Conservation (phyloP, 495 filamentous ascomycete species). For the Talaromyces borbonicus region DNA sequence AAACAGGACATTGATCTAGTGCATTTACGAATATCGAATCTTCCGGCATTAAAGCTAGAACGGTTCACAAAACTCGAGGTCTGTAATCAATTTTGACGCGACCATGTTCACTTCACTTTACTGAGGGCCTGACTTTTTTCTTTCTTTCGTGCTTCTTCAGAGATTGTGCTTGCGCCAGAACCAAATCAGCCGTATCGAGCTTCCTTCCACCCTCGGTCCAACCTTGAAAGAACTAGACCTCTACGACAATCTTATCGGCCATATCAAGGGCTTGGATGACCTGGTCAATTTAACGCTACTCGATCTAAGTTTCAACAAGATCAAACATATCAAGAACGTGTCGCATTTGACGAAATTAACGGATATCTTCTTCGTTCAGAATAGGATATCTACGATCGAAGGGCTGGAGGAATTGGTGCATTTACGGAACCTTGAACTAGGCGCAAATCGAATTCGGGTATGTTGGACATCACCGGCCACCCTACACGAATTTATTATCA, state of each 20-base stretch:
- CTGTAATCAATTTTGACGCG: too few species aligned
- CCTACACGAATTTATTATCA: too few species aligned
- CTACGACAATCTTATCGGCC: conserved; percentile 94
- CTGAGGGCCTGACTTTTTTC: background rate
- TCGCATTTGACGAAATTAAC: conserved; percentile 66
- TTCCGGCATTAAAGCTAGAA: conserved; percentile 67
- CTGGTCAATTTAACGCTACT: conserved; percentile 65
- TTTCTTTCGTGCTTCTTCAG: conserved; percentile 18
- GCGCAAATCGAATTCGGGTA: conserved; percentile 80
- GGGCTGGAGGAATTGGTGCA: conserved; percentile 63
- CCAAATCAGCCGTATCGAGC: conserved; percentile 66
- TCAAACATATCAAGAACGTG: conserved; percentile 94
- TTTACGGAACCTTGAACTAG: conserved; percentile 78
- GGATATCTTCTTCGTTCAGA: conserved; percentile 90
- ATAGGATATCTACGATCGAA: conserved; percentile 84
- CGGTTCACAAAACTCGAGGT: conserved; percentile 69
- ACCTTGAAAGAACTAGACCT: conserved; percentile 80
- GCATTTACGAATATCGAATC: conserved; percentile 72
- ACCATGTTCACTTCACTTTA: too few species aligned
- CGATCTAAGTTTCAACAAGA: conserved; percentile 97
- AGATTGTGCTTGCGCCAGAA: conserved; percentile 94
- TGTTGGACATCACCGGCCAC: too few species aligned
- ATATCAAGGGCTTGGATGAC: conserved; percentile 73
- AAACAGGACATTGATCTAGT: conserved; percentile 77
- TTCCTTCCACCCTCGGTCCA: conserved; percentile 48